Evolutionary conservation across 2,329 filamentous ascomycete genomes (phyloP), one percentile per base, ranked within the genome.

Genomic region (Alternaria burnsii): DNA sequence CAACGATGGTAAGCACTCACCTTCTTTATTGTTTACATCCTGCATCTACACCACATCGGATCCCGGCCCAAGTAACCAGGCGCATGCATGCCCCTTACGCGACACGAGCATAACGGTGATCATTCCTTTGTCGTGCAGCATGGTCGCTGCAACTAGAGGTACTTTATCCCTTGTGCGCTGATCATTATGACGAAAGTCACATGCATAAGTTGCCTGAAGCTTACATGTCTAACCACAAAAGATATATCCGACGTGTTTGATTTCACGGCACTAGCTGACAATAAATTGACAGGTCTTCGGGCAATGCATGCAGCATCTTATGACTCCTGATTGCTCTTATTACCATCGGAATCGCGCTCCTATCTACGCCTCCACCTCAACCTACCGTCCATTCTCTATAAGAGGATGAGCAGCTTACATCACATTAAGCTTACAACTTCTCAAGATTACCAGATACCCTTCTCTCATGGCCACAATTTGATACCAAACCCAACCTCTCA

Each of bases 1-100:
- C 87, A 86, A 67, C 83, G 87, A 81, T 92, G 89, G 91, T 94
- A 83, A 86, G 90, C 14, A 46, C 22, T 32, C 28, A 48, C 36
- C 28, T 41, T 52, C 54, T 43, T 14, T 30, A 48, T 58, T 58
- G 22, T 36, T 11, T 28, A 18, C 11, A 22, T 32, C 38, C 22
- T 46, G 3, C 28, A 18, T 12, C 22, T 43, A 50, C 54, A 57
- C 43, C 44, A 41, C 54, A 16, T 41, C 47, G 55, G 58, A 54
- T 54, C 32, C 30, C 54, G 58, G 34, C 26, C 26, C 44, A 41
- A 55, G 48, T 56, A 42, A 52, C 28, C 36, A 20, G 34, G 47
- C 36, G 16, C 10, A 40, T 32, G 48, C 6, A 55, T 32, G n/a
- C 40, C 48, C 38, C 18, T 30, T 46, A 36, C 43, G 57, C 43